Percentiles rank a stretch among this genome's conserved stretches.
Evolutionary conservation across 257 asterid genomes (phyloP).

Genomic region (Coffea canephora): DNA sequence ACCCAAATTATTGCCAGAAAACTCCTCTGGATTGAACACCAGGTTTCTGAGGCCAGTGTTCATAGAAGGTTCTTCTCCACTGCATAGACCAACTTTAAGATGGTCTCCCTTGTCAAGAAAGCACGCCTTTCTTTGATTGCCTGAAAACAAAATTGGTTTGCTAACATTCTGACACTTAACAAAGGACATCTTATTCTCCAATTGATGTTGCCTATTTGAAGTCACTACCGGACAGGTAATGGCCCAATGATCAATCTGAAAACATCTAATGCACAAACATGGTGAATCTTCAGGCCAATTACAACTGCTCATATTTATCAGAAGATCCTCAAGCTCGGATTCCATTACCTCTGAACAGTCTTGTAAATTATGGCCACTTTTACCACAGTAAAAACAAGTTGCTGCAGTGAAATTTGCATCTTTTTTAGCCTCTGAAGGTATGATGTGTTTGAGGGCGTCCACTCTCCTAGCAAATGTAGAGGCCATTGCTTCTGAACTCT

Average conservation of each 20-base stretch:
- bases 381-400: constrained; percentile 63
- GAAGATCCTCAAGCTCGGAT: constrained; percentile 47
- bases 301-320: constrained; percentile 34
- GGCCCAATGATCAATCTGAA: constrained; percentile 69
- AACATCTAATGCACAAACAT: constrained; percentile 59
- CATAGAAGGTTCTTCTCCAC: neutral
- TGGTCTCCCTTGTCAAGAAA: constrained; percentile 14
- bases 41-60: constrained; percentile 14
- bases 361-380: constrained; percentile 45
- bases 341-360: constrained; percentile 43
- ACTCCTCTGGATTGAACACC: constrained; percentile 18
- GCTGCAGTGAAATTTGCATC: constrained; percentile 18
- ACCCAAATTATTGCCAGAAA: constrained; percentile 20
- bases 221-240: constrained; percentile 46
- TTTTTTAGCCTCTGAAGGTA: constrained; percentile 28
- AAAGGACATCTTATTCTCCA: constrained; percentile 3
- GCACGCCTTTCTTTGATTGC: constrained; percentile 12
- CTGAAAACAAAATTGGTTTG: neutral
- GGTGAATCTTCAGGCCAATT: constrained; percentile 34
- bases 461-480: constrained; percentile 61
- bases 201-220: constrained; percentile 21
- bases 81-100: constrained; percentile 1
- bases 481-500: constrained; percentile 52
- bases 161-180: neutral
- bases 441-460: constrained; percentile 55